These are phyloP conservation scores for Verticillium albo-atrum DNA, from an alignment of 2,329 filamentous ascomycete genomes.

Conservation along the genomic window DNA sequence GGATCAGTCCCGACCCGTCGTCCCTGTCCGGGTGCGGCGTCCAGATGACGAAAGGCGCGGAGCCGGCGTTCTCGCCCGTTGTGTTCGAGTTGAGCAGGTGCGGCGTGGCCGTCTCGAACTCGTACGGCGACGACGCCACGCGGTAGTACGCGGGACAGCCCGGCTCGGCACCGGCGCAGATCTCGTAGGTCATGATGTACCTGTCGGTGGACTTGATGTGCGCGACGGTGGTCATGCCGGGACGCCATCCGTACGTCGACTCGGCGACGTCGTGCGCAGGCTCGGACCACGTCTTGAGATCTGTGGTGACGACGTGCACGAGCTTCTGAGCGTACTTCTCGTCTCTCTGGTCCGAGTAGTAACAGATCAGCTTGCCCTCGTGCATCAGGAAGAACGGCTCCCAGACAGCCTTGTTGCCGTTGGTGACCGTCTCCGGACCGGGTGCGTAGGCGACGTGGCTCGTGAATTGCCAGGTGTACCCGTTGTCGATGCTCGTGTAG, in stretches of 20 bases:
- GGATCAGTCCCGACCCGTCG: neutral
- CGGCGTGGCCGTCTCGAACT: neutral
- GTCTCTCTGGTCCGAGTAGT: slow-evolving; percentile 69
- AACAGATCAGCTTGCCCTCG: slow-evolving; percentile 57
- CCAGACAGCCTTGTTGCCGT: slow-evolving; percentile 67
- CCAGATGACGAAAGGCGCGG: neutral
- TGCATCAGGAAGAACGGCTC: slow-evolving; percentile 60
- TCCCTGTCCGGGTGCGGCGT: neutral
- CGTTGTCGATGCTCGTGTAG: slow-evolving; percentile 59
- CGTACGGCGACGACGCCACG: neutral
- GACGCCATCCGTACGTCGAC: slow-evolving; percentile 56
- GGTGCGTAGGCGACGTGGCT: slow-evolving; percentile 57
- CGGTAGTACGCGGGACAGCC: slow-evolving; percentile 1
- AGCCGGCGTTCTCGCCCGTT: neutral
- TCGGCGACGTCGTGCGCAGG: slow-evolving; percentile 58
- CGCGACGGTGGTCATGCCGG: slow-evolving; percentile 19
- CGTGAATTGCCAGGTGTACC: slow-evolving; percentile 62
- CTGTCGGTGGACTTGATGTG: neutral
- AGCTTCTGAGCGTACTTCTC: slow-evolving; percentile 66
- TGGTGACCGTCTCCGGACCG: slow-evolving; percentile 56
- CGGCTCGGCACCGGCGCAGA: neutral
- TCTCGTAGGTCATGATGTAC: slow-evolving; percentile 2
- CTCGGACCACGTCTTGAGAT: slow-evolving; percentile 54
- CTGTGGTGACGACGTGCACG: slow-evolving; percentile 57
- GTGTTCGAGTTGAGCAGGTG: slow-evolving; percentile 1